Evolutionary conservation across 2,329 filamentous ascomycete species (phyloP).

Genomic region (Kalmusia sp.): DNA sequence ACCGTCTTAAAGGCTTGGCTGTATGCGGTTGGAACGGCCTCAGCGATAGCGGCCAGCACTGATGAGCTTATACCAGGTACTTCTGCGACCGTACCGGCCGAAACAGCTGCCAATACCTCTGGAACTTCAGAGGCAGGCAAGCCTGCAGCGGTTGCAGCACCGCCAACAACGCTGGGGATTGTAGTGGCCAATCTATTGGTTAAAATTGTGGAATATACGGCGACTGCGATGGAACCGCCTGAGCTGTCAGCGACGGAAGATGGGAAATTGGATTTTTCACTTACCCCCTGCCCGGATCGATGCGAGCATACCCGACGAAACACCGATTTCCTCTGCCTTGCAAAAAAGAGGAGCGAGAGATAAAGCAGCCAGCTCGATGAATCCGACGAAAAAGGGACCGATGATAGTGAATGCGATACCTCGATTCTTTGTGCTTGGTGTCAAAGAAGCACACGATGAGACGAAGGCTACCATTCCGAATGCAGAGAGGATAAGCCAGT

Average conservation of each 20-base stretch:
- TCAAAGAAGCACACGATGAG: conserved; percentile 17
- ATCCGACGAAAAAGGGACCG: conserved; percentile 23
- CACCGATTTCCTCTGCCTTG: conserved; percentile 21
- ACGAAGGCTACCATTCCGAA: conserved; percentile 24
- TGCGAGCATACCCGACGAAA: conserved; percentile 20
- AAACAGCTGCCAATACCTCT: conserved; percentile 13
- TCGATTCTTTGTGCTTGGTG: conserved; percentile 13
- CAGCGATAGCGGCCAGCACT: conserved; percentile 10
- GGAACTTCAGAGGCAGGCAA: conserved; percentile 16
- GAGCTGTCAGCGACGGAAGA: neutral
- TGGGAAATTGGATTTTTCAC: neutral
- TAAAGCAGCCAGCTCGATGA: conserved; percentile 20
- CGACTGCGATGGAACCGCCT: conserved; percentile 20
- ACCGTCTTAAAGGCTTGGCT: conserved; percentile 23
- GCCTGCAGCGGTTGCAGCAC: conserved; percentile 16
- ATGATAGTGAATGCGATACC: conserved; percentile 24
- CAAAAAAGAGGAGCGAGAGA: conserved; percentile 20
- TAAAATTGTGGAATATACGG: conserved; percentile 21
- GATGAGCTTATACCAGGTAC: conserved; percentile 15
- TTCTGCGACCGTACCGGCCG: conserved; percentile 17
- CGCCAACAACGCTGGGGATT: conserved; percentile 15
- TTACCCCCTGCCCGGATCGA: conserved; percentile 20
- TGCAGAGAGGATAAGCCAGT: conserved; percentile 20
- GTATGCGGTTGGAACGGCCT: conserved; percentile 15
- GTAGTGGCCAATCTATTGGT: conserved; percentile 20